Conservation (phyloP, 2,329 filamentous ascomycete genomes). For the Xylariales sp. region DNA sequence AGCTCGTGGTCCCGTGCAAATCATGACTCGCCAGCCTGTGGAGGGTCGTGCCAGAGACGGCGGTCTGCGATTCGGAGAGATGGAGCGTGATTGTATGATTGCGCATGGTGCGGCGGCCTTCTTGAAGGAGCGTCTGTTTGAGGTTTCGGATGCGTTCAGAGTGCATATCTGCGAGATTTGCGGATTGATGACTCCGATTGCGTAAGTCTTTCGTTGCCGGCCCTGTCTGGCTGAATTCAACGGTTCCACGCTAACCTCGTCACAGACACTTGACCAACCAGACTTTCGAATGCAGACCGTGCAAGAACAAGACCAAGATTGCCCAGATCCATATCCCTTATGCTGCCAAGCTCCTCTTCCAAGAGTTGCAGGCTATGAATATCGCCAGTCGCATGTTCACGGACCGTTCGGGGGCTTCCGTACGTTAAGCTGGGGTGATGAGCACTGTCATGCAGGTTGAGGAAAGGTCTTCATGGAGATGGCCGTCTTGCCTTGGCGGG, state of each 20-base stretch:
- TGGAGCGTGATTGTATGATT: conserved; percentile 99
- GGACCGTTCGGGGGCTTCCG: conserved; percentile 69
- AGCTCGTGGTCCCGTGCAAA: conserved; percentile 92
- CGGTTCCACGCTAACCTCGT: conserved; percentile 34
- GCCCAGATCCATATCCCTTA: conserved; percentile 98
- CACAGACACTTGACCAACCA: conserved; percentile 85
- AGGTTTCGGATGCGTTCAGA: conserved; percentile 95
- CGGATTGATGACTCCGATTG: conserved; percentile 97
- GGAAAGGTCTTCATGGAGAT: too few relatives aligned
- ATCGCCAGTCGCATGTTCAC: conserved; percentile 98
- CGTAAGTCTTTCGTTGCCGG: conserved; percentile 82
- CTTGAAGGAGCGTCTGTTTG: conserved; percentile 94
- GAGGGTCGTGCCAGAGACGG: conserved; percentile 97
- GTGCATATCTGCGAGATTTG: conserved; percentile 99
- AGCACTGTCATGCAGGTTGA: too few relatives aligned
- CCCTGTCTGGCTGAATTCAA: too few relatives aligned
- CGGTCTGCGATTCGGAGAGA: conserved; percentile 98
- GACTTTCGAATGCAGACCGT: conserved; percentile 92
- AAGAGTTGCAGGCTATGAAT: conserved; percentile 97
- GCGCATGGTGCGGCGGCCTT: conserved; percentile 97
- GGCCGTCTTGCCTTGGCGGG: too few relatives aligned
- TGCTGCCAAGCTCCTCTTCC: conserved; percentile 95
- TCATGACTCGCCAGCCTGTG: conserved; percentile 93
- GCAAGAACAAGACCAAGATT: conserved; percentile 99
- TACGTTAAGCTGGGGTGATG: conserved; percentile 50